Evolutionary conservation across 345 rosid genomes (phyloP), one percentile per base, ranked within the genome.

Genomic region (Populus pruinosa): DNA sequence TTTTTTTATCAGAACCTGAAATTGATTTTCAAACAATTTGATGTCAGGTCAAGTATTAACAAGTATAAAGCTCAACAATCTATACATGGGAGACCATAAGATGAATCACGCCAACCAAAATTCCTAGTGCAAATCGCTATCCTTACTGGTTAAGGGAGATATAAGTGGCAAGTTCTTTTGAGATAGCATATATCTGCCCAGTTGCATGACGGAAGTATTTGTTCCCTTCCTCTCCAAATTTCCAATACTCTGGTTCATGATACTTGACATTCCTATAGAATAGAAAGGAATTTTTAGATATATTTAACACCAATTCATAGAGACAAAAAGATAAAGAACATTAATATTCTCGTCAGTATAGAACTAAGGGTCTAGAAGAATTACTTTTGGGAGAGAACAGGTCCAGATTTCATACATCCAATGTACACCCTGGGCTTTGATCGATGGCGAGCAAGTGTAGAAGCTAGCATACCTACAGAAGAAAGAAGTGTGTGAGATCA

Each of bases 381-480:
- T 87, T 96, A 94, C 99, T 88, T 96, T 82, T 86, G 92, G 81
- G 95, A 80, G 84, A 96, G 97, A 68, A 96, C 99, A 16, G 99
- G 98, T 65, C 99, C 98, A 69, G 99, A 96, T 83, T 96, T 96
- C 99, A 96, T 96, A 83, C 99, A 94, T 20, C 97, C 99, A 8
- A 94, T 84, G 75, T 92, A 96, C 78, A 94, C 93, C 73, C 95
- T 89, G 41, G 98, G 97, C 82, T 96, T 96, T 78, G 91, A 88
- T 69, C 96, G 95, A 78, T 96, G 97, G 33, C 87, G 95, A 27
- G 91, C 90, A 83, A 94, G 97, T 56, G 98, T 91, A 39, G 98
- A 83, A 74, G 95, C 98, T 31, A 96, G 91, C 91, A 82, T 81
- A 69, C 99, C 98, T 96, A 65, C 44, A 73, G 38, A 77, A 81